Conservation (phyloP, 2,329 filamentous ascomycete genomes). For the Westerdykella sp. region DNA sequence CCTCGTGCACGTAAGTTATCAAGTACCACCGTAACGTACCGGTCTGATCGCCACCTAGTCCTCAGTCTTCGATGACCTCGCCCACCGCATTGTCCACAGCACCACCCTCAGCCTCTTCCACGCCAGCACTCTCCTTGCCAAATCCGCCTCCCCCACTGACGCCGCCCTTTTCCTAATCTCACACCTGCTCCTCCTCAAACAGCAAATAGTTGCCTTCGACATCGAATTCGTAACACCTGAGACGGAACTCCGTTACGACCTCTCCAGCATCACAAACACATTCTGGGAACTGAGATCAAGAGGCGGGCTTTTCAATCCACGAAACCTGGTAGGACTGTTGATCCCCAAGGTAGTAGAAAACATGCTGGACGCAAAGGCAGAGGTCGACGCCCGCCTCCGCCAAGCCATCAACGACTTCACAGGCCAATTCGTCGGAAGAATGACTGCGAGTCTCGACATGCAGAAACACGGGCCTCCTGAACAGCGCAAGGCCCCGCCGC, state of each 20-base stretch:
- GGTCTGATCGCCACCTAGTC: constrained; percentile 40
- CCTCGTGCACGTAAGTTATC: constrained; percentile 54
- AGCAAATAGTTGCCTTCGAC: constrained; percentile 91
- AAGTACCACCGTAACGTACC: neutral
- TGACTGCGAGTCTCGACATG: constrained; percentile 46
- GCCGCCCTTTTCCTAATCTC: constrained; percentile 89
- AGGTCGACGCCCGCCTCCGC: constrained; percentile 57
- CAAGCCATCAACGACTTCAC: constrained; percentile 62
- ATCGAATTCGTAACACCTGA: constrained; percentile 70
- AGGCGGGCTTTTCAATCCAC: constrained; percentile 60
- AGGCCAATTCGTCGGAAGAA: constrained; percentile 50
- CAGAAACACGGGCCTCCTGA: constrained; percentile 19
- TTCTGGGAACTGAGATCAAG: constrained; percentile 62
- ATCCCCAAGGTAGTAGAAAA: constrained; percentile 63
- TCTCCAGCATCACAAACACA: constrained; percentile 58
- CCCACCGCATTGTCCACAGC: constrained; percentile 80
- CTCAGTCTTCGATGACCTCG: constrained; percentile 64
- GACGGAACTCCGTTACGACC: constrained; percentile 54
- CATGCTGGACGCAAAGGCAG: constrained; percentile 65
- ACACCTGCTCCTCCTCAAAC: constrained; percentile 90
- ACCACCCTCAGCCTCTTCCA: constrained; percentile 77
- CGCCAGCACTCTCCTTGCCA: constrained; percentile 65
- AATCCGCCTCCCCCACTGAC: constrained; percentile 61
- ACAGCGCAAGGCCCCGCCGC: constrained; percentile 13
- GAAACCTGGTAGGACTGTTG: constrained; percentile 55